phyloP scores from a whole-genome alignment of 225 moss, liverwort and hornwort species.

The Pseudoscleropodium purum region DNA sequence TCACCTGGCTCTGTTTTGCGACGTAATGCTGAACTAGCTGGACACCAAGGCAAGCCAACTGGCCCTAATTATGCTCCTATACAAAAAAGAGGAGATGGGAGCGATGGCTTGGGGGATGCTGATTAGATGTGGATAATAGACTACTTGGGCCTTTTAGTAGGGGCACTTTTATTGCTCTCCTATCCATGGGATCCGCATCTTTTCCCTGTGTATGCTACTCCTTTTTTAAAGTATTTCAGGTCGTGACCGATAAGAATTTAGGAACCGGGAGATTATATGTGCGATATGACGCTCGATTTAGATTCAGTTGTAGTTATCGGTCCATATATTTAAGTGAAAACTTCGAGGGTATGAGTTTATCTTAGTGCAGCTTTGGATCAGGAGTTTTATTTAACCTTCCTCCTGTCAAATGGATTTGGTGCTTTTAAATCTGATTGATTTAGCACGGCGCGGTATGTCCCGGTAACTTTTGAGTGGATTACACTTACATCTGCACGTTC shows the following conservation, averaged over 20 bases:
- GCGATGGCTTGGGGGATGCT: constrained; percentile 96
- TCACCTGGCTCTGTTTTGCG: constrained; percentile 89
- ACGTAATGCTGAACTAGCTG: constrained; percentile 83
- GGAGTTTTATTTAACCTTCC: not conserved
- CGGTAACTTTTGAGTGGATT: not conserved
- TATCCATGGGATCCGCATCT: constrained; percentile 9
- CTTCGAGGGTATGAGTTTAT: not conserved
- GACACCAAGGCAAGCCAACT: constrained; percentile 56
- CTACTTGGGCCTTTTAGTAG: not conserved
- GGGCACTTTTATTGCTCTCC: constrained; percentile 2
- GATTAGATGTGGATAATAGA: constrained; percentile 49
- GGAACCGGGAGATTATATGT: not conserved
- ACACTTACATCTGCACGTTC: not conserved
- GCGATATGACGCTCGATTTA: constrained; percentile 1
- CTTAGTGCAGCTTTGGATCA: constrained; percentile 4
- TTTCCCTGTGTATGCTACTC: constrained; percentile 24
- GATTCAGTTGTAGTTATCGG: constrained; percentile 1
- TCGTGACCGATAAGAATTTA: constrained; percentile 8
- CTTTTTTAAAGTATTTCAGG: not conserved
- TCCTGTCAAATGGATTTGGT: constrained; percentile 6
- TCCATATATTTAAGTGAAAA: constrained; percentile 7
- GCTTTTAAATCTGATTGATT: not conserved
- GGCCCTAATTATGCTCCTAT: constrained; percentile 61
- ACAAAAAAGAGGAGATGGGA: constrained; percentile 91
- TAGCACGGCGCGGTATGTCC: not conserved